Base-by-base conservation (phyloP, 257 asterid genomes). In the Jacaranda copaia region DNA sequence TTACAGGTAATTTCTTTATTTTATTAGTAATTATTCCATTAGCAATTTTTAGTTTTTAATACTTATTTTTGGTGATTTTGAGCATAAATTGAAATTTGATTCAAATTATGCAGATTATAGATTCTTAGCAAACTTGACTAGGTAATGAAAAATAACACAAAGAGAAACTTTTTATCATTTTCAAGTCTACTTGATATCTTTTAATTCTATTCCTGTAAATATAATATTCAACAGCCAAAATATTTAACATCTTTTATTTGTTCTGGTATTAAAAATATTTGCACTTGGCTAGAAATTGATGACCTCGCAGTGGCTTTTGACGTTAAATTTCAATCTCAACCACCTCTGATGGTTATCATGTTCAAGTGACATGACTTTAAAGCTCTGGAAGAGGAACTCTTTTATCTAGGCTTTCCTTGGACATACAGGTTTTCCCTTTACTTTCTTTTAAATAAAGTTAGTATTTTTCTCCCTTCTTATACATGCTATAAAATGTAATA, bases 381-480 rank as follows among this genome's bases (percentile, higher is more conserved):
- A 91, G 96, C 91, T 93, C 13, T 96, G 99, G 99, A 91, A 90
- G 72, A 98, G 97, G 74, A 88, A 84, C 78, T 74, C 92, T 72
- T 93, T 98, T 73, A 35, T 73, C 42, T 95, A 84, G 48, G 86
- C 99, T 56, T 88, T 90, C 81, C 80, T 72, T 49, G 99, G 98
- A 60, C 99, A 91, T 84, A 81, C 96, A 93, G 99, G 99, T 95
- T 83, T 70, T 57, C 19, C 53, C 78, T 55, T 75, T 18, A 1
- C 52, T 13, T 42, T 45, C 56, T 69, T 56, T 62, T 64, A 68
- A 14, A 55, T 55, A 6, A 36, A 18, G 38, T 55, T 58, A 56
- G 4, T 58, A 45, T 77, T 60, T 18, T 77, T 43, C 43, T 61
- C 68, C 53, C 67, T 55, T 59, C 36, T 72, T 39, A 11, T 52